Percentiles rank a stretch among this genome's conserved stretches.
phyloP scores from a whole-genome alignment of 1,284 basidiomycete species.

The Ustilago shanxiensis region DNA sequence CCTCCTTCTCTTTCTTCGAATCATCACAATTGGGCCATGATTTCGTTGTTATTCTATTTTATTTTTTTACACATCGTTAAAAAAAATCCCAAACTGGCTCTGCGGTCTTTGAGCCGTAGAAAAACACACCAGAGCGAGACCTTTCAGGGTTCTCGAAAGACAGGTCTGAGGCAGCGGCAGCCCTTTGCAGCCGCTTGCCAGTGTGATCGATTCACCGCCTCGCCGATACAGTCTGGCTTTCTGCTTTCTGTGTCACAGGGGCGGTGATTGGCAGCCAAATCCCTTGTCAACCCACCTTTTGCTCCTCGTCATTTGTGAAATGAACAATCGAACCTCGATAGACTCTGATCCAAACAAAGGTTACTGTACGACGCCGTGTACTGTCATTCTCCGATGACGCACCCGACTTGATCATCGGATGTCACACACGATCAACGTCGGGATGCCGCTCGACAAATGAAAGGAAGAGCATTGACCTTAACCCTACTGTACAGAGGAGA shows the following conservation, averaged over 20 bases:
- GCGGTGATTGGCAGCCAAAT: background rate
- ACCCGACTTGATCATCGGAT: background rate
- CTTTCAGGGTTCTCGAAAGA: constrained; percentile 1
- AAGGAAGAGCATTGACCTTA: background rate
- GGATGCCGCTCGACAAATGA: too few species aligned
- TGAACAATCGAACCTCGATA: background rate
- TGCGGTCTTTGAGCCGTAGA: background rate
- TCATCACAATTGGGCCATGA: background rate
- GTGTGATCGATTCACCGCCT: constrained; percentile 3
- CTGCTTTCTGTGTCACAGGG: background rate
- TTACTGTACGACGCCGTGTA: background rate
- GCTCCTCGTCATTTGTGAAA: background rate
- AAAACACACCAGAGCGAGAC: too few species aligned
- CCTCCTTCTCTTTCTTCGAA: constrained; percentile 3
- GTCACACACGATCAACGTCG: background rate
- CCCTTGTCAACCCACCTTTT: background rate
- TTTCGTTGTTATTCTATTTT: background rate
- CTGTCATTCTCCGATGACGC: background rate
- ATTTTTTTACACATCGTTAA: background rate
- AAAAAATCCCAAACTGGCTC: background rate
- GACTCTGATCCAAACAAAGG: background rate
- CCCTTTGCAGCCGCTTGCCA: background rate
- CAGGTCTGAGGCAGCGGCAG: constrained; percentile 3
- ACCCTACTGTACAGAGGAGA: background rate
- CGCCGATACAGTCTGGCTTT: background rate